Conservation (phyloP, 139 green algal species). For the Picochlorum sp. region DNA sequence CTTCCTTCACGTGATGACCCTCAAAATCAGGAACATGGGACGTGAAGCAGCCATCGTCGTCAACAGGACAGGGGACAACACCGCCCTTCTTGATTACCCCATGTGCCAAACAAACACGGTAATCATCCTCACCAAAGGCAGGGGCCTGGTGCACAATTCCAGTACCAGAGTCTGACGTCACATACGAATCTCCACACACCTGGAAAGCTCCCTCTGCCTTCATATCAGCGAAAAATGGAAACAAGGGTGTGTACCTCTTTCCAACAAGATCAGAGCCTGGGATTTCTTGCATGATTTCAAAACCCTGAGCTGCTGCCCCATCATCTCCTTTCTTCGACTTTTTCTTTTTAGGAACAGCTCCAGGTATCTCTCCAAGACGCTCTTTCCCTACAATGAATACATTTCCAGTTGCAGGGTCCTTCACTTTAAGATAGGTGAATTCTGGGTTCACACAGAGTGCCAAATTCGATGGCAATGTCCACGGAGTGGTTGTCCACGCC, state of each 20-base stretch:
- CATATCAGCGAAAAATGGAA: slow-evolving; percentile 80
- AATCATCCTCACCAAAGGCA: slow-evolving; percentile 97
- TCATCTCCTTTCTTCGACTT: slow-evolving; percentile 40
- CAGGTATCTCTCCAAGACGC: slow-evolving; percentile 70
- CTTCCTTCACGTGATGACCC: slow-evolving; percentile 55
- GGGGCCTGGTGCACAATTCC: slow-evolving; percentile 94
- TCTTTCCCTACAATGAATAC: slow-evolving; percentile 87
- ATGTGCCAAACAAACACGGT: slow-evolving; percentile 84
- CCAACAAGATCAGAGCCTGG: slow-evolving; percentile 73
- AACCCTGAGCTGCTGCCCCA: slow-evolving; percentile 18
- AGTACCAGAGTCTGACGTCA: slow-evolving; percentile 90
- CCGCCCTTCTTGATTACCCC: slow-evolving; percentile 70
- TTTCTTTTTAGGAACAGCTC: slow-evolving; percentile 73
- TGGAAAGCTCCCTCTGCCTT: slow-evolving; percentile 33
- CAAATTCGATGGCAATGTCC: slow-evolving; percentile 96
- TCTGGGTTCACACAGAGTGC: slow-evolving; percentile 93
- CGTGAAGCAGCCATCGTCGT: slow-evolving; percentile 82
- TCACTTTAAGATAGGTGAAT: slow-evolving; percentile 82
- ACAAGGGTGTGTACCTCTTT: slow-evolving; percentile 84
- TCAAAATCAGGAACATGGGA: slow-evolving; percentile 70
- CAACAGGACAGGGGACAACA: slow-evolving; percentile 78
- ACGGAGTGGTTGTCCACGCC: slow-evolving; percentile 98
- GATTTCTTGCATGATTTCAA: slow-evolving; percentile 61
- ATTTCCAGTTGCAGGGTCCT: slow-evolving; percentile 47
- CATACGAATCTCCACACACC: slow-evolving; percentile 83